These are phyloP conservation scores for Corrigiola litoralis DNA, from an alignment of 179 eudicot species.

Conservation along the genomic window DNA sequence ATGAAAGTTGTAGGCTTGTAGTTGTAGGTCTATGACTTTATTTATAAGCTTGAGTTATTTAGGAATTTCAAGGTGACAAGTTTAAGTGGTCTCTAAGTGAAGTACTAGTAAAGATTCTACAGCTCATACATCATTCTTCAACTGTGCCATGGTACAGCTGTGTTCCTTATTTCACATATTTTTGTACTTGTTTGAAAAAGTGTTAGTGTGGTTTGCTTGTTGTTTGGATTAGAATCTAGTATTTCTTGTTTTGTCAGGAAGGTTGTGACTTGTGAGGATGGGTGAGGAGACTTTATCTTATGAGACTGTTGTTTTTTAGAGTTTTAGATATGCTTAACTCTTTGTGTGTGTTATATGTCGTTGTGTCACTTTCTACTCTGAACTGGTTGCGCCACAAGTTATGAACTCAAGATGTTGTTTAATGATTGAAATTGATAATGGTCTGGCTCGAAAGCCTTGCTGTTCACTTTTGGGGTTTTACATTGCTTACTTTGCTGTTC, in stretches of 20 bases:
- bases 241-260: conserved; percentile 53
- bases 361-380: conserved; percentile 2
- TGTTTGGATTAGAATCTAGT: conserved; percentile 54
- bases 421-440: conserved; percentile 32
- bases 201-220: conserved; percentile 28
- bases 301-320: conserved; percentile 5
- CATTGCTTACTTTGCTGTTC: conserved; percentile 39
- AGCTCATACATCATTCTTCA: conserved; percentile 17
- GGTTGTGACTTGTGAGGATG: conserved; percentile 24
- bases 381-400: conserved; percentile 19
- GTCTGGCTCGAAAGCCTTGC: conserved; percentile 30
- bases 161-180: neutral
- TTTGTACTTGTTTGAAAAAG: conserved; percentile 2
- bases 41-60: conserved; percentile 15
- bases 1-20: neutral
- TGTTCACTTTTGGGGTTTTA: conserved; percentile 39
- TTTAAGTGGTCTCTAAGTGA: conserved; percentile 1
- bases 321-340: conserved; percentile 8
- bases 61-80: neutral
- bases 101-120: conserved; percentile 19
- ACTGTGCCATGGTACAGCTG: conserved; percentile 13
- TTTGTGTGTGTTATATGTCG: conserved; percentile 1
- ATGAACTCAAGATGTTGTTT: conserved; percentile 49
- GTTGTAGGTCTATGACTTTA: neutral
- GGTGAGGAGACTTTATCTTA: conserved; percentile 19